phyloP scores from a whole-genome alignment of 2,329 filamentous ascomycete genomes.

The Thermothelomyces thermophilus region DNA sequence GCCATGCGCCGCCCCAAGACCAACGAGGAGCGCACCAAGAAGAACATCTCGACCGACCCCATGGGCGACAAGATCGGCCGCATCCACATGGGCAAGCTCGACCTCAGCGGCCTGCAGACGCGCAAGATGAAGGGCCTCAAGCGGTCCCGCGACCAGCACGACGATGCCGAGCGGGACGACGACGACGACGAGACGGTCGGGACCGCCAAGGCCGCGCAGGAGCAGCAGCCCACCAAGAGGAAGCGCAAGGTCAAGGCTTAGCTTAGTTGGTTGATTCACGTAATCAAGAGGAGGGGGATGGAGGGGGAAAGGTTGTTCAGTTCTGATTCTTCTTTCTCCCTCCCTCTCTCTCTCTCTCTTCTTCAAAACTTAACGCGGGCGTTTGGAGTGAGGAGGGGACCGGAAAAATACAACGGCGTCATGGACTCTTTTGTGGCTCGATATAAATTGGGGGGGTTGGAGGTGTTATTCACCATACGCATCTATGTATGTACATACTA shows the following conservation, averaged over 20 bases:
- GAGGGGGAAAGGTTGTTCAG: no score
- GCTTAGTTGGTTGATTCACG: background rate
- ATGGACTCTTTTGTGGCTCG: background rate
- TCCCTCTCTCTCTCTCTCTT: no score
- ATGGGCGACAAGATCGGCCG: slow-evolving; percentile 96
- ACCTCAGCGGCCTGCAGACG: slow-evolving; percentile 80
- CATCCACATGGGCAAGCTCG: slow-evolving; percentile 85
- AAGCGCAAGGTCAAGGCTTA: slow-evolving; percentile 34
- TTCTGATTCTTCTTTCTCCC: no score
- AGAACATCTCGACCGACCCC: slow-evolving; percentile 86
- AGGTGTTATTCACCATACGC: no score
- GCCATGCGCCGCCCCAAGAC: slow-evolving; percentile 78
- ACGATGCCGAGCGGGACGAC: slow-evolving; percentile 44
- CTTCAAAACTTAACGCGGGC: no score
- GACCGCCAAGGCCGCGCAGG: slow-evolving; percentile 31
- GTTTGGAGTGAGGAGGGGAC: background rate
- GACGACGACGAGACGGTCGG: slow-evolving; percentile 33
- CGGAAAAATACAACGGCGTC: background rate
- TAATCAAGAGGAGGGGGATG: background rate
- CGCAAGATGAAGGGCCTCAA: slow-evolving; percentile 99
- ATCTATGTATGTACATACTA: no score
- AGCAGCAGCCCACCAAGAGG: slow-evolving; percentile 32
- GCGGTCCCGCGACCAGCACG: slow-evolving; percentile 59
- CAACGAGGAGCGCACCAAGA: slow-evolving; percentile 74
- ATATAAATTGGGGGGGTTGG: no score